Conservation (phyloP, 768 basidiomycete species). For the Russula griseocarnosa region DNA sequence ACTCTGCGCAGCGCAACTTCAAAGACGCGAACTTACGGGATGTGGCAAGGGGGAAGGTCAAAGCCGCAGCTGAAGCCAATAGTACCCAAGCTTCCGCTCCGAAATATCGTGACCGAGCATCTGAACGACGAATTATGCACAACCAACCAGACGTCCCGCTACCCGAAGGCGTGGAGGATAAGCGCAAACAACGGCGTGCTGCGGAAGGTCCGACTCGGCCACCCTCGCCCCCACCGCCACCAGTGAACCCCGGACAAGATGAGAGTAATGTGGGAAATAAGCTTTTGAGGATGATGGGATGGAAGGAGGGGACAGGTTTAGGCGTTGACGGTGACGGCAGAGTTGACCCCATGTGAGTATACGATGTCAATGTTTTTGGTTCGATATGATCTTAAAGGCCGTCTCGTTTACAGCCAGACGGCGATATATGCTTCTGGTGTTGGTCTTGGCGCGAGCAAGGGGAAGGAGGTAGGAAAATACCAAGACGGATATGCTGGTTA, state of each 20-base stretch:
- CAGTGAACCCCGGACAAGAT: conserved; percentile 72
- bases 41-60: conserved; percentile 63
- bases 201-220: conserved; percentile 63
- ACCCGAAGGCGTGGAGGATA: conserved; percentile 46
- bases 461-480: conserved; percentile 72
- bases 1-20: conserved; percentile 69
- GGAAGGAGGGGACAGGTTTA: conserved; percentile 86
- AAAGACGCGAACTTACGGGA: conserved; percentile 70
- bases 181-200: conserved; percentile 43
- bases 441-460: conserved; percentile 90
- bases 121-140: conserved; percentile 84
- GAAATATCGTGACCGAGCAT: conserved; percentile 94
- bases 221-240: conserved; percentile 56
- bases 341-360: conserved; percentile 78
- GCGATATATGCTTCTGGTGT: conserved; percentile 85
- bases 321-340: conserved; percentile 80
- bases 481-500: conserved; percentile 66
- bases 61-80: conserved; percentile 34
- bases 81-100: conserved; percentile 44
- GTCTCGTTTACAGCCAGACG: conserved; percentile 51
- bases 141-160: conserved; percentile 86
- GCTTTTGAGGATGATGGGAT: conserved; percentile 96
- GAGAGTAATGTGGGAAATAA: conserved; percentile 88
- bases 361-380: not conserved
- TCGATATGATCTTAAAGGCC: conserved; percentile 4